phyloP scores from a whole-genome alignment of 352 stramenopile genomes.

The Phytophthora sp. region DNA sequence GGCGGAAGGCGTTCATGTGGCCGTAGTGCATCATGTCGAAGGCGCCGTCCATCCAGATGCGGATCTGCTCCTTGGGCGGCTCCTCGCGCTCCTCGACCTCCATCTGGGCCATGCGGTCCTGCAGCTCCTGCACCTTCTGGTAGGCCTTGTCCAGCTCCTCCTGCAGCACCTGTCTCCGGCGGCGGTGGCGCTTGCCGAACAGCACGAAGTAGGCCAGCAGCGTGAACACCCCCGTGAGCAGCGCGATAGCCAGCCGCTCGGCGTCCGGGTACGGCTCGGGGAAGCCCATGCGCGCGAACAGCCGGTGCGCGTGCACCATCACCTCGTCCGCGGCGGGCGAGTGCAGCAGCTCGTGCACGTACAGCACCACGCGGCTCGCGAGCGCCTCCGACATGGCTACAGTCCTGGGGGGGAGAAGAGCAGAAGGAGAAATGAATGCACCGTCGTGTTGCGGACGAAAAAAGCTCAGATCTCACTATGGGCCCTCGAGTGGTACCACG shows the following conservation, averaged over 20 bases:
- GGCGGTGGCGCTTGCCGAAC: slow-evolving; percentile 86
- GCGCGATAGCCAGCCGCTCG: slow-evolving; percentile 81
- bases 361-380: slow-evolving; percentile 62
- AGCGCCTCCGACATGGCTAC: slow-evolving; percentile 59
- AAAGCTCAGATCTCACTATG: too few relatives aligned
- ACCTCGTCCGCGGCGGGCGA: slow-evolving; percentile 70
- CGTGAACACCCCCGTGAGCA: slow-evolving; percentile 83
- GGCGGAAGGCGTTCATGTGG: slow-evolving; percentile 99
- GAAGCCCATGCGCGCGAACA: slow-evolving; percentile 74
- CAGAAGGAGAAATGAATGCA: slow-evolving; percentile 16
- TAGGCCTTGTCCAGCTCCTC: slow-evolving; percentile 79
- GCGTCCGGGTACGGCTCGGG: slow-evolving; percentile 88
- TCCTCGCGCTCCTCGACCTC: slow-evolving; percentile 73
- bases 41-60: slow-evolving; percentile 99
- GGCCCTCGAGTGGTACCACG: too few relatives aligned
- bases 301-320: slow-evolving; percentile 71
- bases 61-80: slow-evolving; percentile 88
- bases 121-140: slow-evolving; percentile 82
- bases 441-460: background rate
- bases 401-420: background rate
- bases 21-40: slow-evolving; percentile 99
- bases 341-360: slow-evolving; percentile 84
- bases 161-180: slow-evolving; percentile 70
- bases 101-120: slow-evolving; percentile 86
- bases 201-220: slow-evolving; percentile 89